Base-by-base conservation (phyloP, 306 rosid species). In the Quercus robur region DNA sequence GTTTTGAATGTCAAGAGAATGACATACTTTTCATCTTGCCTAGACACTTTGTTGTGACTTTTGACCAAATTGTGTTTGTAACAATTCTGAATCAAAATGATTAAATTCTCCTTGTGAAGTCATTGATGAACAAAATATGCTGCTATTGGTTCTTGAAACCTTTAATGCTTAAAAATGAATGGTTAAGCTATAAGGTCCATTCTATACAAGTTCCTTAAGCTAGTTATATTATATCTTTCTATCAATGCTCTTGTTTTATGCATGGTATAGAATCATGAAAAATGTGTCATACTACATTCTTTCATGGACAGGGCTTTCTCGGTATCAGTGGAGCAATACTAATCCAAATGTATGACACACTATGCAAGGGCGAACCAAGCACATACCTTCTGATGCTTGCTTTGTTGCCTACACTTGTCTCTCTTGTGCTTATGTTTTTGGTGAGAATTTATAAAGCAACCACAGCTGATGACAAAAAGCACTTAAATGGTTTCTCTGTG, bases 301-400 rank as follows among this genome's bases (percentile, higher is more conserved):
- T 69, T 78, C 13, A 75, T 90, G 23, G 66, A 6, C 90, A 94
- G 98, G 97, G 97, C 5, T 94, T 90, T 85, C 81, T 92, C 59
- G 98, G 98, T 70, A 88, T 94, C 10, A 91, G 98, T 81, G 97
- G 97, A 72, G 98, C 98, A 70, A 87, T 92, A 73, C 75, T 94
- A 63, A 89, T 94, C 41, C 97, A 90, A 78, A 70, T 92, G 46
- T 91, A 92, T 58, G 90, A 88, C 33, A 86, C 91, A 14, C 52
- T 83, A 66, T 88, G 84, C 71, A 76, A 85, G 49, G 95, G 91
- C 12, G 84, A 91, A 9, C 97, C 98, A 1, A 74, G 94, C 46
- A 66, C 90, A n/a, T 91, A 66, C 84, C 85, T 94, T 75, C 82
- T 94, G 62, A 76, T 91, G 88, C 86, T 94, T 46, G 94, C 98